Base-by-base conservation (phyloP, 495 filamentous ascomycete genomes). In the Annulohypoxylon maeteangense region DNA sequence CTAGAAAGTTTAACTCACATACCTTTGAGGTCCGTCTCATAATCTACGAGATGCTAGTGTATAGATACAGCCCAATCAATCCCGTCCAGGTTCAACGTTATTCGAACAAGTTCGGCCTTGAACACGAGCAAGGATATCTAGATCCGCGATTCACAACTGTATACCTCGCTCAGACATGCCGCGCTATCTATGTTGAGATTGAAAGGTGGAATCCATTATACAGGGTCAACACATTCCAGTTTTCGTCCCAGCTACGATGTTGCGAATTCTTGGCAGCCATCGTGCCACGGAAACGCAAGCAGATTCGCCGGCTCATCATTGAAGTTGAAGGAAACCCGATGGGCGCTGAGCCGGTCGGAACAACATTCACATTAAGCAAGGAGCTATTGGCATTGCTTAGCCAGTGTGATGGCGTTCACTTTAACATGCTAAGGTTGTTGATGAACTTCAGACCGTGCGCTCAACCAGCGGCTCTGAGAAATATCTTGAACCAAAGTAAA, bases 51-150 rank as follows among this genome's bases (percentile, higher is more conserved):
- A 34, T 8, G 53, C 42, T 12, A 45, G 2, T 32, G 48, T 20
- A 29, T 25, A 0, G 22, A 58, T 29, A 29, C 0, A 8, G 32
- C 4, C 56, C 48, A 0, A 48, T 68, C 23, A 11, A 14, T 11
- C 57, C 65, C 7, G 0, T 0, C 10, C 65, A 68, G 47, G 1
- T 48, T 12, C 2, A 7, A 4, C 1, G 0, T 2, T 18, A 44
- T 4, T 69, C 67, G 16, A 69, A 69, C 8, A 62, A 69, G 34
- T 69, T 68, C 36, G 12, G 0, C n/a, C 2, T 18, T 44, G 40
- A n/a, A n/a, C n/a, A n/a, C n/a, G n/a, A n/a, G n/a, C n/a, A n/a
- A n/a, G n/a, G n/a, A n/a, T n/a, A n/a, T n/a, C n/a, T n/a, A n/a
- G n/a, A n/a, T n/a, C n/a, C n/a, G n/a, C n/a, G n/a, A n/a, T n/a